Base-by-base conservation (phyloP, 1,139 yeast genomes). In the Blastobotrys elegans region DNA sequence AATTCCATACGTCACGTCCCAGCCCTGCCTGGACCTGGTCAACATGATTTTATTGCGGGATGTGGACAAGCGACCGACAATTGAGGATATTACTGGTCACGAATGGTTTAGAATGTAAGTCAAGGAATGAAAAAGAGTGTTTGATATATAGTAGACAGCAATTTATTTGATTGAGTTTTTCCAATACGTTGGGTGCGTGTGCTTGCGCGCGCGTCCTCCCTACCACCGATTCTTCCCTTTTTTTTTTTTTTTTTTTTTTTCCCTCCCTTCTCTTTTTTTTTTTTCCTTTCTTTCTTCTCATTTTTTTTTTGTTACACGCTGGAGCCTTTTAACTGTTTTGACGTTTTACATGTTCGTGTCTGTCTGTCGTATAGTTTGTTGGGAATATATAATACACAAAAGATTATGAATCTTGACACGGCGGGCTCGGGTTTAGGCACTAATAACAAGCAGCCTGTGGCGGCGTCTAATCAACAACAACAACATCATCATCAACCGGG, bases 21-120 rank as follows among this genome's bases (percentile, higher is more conserved):
- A 79, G 3, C 71, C 65, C 0, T 71, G 72, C 24, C 69, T 79
- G 34, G 72, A 73, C 13, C 70, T 92, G 61, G 82, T 90, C 33
- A 71, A 72, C 54, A 71, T 64, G 60, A 85, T 89, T 42, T 71
- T 89, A 55, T 78, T 78, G 18, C 74, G 94, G 48, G 84, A 83
- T 49, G 70, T 84, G 29, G 69, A 69, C 3, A 62, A 73, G 47
- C 73, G 97, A 55, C 95, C 96, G 0, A 76, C 84, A 0, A 83
- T 88, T 65, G 74, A 80, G 18, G 85, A 82, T 37, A 80, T 89
- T 8, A 70, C 75, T 40, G 75, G 76, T 35, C 87, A 87, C 60
- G 70, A 67, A 18, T 89, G 97, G 97, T 65, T 88, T 31, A 17
- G 26, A n/a, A 3, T 8, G 41, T 31, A 22, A 16, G 26, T 16